Base-by-base conservation (phyloP, 306 rosid genomes). In the Luffa acutangula region DNA sequence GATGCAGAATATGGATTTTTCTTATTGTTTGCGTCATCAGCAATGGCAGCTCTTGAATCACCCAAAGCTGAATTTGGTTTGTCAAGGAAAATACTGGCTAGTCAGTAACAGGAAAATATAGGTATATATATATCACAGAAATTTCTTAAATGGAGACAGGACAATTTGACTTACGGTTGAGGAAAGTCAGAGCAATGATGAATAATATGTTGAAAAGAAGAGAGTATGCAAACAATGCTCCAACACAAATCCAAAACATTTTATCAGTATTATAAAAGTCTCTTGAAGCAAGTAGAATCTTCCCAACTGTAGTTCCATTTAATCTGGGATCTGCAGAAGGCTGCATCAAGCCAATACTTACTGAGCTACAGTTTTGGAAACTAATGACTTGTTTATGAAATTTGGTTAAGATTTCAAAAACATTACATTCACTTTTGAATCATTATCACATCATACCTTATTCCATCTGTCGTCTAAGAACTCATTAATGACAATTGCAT, bases 161-260 rank as follows among this genome's bases (percentile, higher is more conserved):
- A 25, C 49, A 43, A 20, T 20, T 54, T 12, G 34, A 36, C 97
- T 87, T 87, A 92, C 98, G 91, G 43, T 81, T 86, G 54, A 92
- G 79, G 82, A 60, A 88, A 57, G 98, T 86, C 48, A 94, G 85
- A 15, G 95, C 93, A 42, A 53, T 31, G 51, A 83, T 74, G 76
- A 88, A 91, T 70, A 79, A 56, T 78, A 87, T 0, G 86, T 89
- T 94, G 81, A 89, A 92, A 69, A 91, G 75, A 59, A 92, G 54
- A 56, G 91, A 88, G 87, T 86, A 94, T 9, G 88, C 98, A 64
- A 85, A 48, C 58, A 92, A 87, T 76, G 96, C 97, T 62, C 85
- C 98, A 39, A 94, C 25, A 82, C 85, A 86, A 73, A 94, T 83
- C 98, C 97, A 91, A 72, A 84, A 94, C 96, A 93, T 89, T 71